Conservation (phyloP, 306 rosid species). For the Lathyrus oleraceus region DNA sequence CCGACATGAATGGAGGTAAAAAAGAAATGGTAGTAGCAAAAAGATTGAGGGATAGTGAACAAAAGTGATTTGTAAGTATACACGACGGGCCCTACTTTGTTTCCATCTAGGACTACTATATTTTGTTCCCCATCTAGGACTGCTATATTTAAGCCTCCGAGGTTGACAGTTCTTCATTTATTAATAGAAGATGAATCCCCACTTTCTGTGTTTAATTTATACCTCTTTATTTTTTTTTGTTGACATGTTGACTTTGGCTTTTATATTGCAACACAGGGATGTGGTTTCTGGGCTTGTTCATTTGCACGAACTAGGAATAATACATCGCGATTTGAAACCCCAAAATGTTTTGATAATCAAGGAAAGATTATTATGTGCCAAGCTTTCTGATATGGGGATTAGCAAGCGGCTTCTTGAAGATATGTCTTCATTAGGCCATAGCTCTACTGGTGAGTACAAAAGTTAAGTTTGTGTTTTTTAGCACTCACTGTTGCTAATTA, state of each 20-base stretch:
- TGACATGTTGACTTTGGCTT: conserved; percentile 15
- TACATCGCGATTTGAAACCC: conserved; percentile 88
- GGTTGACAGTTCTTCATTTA: conserved; percentile 10
- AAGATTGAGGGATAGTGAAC: not conserved
- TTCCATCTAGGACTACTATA: conserved; percentile 14
- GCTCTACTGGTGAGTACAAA: conserved; percentile 65
- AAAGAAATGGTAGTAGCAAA: not conserved
- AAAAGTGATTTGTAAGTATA: not conserved
- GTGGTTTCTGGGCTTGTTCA: conserved; percentile 74
- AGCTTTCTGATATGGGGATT: conserved; percentile 95
- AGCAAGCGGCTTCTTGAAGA: conserved; percentile 77
- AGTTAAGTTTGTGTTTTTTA: not conserved
- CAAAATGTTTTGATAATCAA: conserved; percentile 79
- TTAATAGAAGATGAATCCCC: conserved; percentile 12
- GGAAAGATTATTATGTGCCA: conserved; percentile 65
- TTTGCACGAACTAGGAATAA: conserved; percentile 87
- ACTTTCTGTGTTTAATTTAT: conserved; percentile 14
- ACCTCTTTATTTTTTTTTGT: conserved; percentile 3
- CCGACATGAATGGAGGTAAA: conserved; percentile 19
- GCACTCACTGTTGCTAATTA: not conserved
- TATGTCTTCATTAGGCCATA: conserved; percentile 73
- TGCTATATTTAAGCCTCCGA: not conserved
- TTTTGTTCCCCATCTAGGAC: conserved; percentile 22
- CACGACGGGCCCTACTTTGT: not conserved
- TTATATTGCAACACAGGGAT: conserved; percentile 54